These are phyloP conservation scores for Leccinum truebloodii DNA, from an alignment of 768 basidiomycete genomes.

Conservation along the genomic window DNA sequence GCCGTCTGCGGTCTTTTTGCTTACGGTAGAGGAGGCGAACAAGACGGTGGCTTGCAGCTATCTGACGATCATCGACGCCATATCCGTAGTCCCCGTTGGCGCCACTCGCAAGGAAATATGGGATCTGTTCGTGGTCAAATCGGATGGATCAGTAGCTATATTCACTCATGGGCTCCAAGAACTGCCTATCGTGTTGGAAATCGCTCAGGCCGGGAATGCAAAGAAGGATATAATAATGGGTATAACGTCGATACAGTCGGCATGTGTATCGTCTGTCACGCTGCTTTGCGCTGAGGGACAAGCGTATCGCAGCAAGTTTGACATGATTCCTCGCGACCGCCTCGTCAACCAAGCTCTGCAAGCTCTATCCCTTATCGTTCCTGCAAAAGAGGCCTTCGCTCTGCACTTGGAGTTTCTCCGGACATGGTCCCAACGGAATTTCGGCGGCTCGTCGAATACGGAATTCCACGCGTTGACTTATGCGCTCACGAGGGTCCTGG, in stretches of 20 bases:
- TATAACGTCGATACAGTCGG: conserved; percentile 48
- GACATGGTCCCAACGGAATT: conserved; percentile 51
- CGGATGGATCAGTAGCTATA: conserved; percentile 53
- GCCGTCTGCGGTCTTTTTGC: conserved; percentile 46
- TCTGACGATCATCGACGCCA: conserved; percentile 43
- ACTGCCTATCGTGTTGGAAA: conserved; percentile 39
- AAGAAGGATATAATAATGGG: conserved; percentile 20
- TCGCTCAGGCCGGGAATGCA: conserved; percentile 13
- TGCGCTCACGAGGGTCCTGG: conserved; percentile 53
- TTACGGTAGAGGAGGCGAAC: conserved; percentile 44
- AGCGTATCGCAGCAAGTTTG: conserved; percentile 47
- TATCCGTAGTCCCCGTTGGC: conserved; percentile 57
- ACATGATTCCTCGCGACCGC: conserved; percentile 54
- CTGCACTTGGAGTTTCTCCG: conserved; percentile 58
- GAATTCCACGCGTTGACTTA: conserved; percentile 59
- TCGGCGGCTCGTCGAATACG: conserved; percentile 44
- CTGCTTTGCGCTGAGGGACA: conserved; percentile 55
- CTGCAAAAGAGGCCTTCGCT: conserved; percentile 53
- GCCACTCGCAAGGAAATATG: conserved; percentile 62
- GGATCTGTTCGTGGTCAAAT: conserved; percentile 70
- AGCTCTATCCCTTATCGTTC: conserved; percentile 61
- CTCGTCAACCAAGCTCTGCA: conserved; percentile 63
- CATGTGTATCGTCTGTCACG: conserved; percentile 52
- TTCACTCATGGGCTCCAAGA: conserved; percentile 61
- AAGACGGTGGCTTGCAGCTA: conserved; percentile 42